Evolutionary conservation across 73 alveolate species (phyloP).

Genomic region (Paramecium sexaurelia): DNA sequence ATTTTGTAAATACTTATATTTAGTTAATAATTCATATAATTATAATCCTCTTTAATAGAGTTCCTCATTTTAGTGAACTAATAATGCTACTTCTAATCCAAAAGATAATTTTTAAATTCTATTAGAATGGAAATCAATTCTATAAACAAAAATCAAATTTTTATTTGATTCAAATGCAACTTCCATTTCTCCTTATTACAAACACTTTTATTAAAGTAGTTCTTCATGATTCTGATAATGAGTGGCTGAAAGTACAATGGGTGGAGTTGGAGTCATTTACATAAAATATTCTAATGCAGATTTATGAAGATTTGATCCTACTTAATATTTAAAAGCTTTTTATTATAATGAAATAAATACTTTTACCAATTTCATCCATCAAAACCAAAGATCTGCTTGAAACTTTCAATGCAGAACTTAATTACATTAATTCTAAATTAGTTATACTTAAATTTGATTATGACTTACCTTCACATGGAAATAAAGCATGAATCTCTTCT

Average conservation of each 20-base stretch:
- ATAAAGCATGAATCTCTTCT: not conserved
- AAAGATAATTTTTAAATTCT: not conserved
- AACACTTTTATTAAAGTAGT: not conserved
- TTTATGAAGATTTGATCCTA: conserved; percentile 25
- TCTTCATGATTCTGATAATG: conserved; percentile 29
- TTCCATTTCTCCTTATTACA: conserved; percentile 26
- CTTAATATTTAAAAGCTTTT: not conserved
- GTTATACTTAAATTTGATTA: not conserved
- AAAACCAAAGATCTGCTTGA: conserved; percentile 7
- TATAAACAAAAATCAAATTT: not conserved
- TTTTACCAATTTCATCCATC: conserved; percentile 49
- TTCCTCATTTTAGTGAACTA: conserved; percentile 8
- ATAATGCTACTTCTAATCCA: conserved; percentile 29
- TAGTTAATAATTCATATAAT: not conserved
- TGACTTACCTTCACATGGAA: not conserved
- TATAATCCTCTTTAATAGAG: not conserved
- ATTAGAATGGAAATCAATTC: not conserved
- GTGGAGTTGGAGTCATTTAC: conserved; percentile 16
- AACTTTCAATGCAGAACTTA: not conserved
- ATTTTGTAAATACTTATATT: not conserved
- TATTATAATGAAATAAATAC: not conserved
- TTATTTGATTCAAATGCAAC: conserved; percentile 5
- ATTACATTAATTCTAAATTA: not conserved
- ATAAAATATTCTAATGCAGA: conserved; percentile 3
- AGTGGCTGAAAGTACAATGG: conserved; percentile 32